A percentile compares a stretch with the other conserved stretches of the same genome.
phyloP scores from a whole-genome alignment of 352 stramenopile genomes.

The Globisporangium okanoganense region DNA sequence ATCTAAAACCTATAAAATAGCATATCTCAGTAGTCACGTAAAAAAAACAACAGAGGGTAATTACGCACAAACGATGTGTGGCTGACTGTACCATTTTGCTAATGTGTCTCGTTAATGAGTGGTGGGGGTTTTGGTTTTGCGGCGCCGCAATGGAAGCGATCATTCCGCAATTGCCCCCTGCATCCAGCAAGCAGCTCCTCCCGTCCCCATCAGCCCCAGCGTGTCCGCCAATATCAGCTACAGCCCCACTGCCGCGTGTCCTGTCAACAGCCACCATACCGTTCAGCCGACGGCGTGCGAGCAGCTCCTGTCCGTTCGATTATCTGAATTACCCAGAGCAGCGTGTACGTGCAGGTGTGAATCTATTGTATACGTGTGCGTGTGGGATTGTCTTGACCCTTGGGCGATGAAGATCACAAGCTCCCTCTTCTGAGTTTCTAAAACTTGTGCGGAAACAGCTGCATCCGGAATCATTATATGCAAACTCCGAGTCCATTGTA shows the following conservation, averaged over 20 bases:
- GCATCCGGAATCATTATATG: slow-evolving; percentile 91
- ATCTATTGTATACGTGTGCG: not conserved
- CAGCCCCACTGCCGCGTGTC: no score
- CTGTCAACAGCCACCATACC: no score
- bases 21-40: not conserved
- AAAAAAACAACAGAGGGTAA: not conserved
- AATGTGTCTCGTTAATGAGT: not conserved
- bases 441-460: slow-evolving; percentile 75
- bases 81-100: not conserved
- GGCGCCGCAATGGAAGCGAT: not conserved
- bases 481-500: slow-evolving; percentile 71
- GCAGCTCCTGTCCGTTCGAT: no score
- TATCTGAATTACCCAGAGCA: no score
- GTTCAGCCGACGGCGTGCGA: no score
- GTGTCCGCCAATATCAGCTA: no score
- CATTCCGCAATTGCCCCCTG: slow-evolving; percentile 11
- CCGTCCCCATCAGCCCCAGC: not conserved
- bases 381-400: slow-evolving; percentile 16
- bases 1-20: not conserved
- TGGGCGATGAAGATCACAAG: slow-evolving; percentile 79
- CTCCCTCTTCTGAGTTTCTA: slow-evolving; percentile 83
- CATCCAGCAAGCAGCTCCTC: slow-evolving; percentile 8
- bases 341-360: not conserved
- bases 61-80: not conserved
- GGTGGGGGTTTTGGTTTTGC: not conserved